Evolutionary conservation across 2,329 filamentous ascomycete genomes (phyloP).

Genomic region (Harringtonia aguacate): DNA sequence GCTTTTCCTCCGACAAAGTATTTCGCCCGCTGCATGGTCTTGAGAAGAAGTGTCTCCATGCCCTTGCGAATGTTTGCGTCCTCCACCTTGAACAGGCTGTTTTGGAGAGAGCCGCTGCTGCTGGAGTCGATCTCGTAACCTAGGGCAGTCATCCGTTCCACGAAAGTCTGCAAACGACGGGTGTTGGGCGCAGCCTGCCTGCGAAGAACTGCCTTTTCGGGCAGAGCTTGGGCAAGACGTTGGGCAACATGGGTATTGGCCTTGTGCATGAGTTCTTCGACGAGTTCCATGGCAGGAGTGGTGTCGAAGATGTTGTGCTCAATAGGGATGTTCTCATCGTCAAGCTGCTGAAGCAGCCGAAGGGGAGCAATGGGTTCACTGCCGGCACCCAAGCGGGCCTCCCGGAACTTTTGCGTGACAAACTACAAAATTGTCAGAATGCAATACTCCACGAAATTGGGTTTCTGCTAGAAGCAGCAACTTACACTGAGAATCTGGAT

Average conservation of each 20-base stretch:
- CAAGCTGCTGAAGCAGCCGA: slow-evolving; percentile 82
- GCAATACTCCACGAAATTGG: not conserved
- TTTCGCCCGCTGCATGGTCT: slow-evolving; percentile 93
- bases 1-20: slow-evolving; percentile 83
- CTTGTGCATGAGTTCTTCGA: slow-evolving; percentile 92
- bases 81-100: slow-evolving; percentile 87
- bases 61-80: slow-evolving; percentile 87
- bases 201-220: slow-evolving; percentile 86
- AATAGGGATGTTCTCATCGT: slow-evolving; percentile 96
- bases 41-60: slow-evolving; percentile 92
- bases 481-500: slow-evolving; percentile 68
- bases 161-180: slow-evolving; percentile 80
- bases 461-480: slow-evolving; percentile 9
- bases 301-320: slow-evolving; percentile 95
- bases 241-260: slow-evolving; percentile 83
- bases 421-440: slow-evolving; percentile 30
- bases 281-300: slow-evolving; percentile 77
- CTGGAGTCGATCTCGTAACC: slow-evolving; percentile 83
- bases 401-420: slow-evolving; percentile 82
- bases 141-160: slow-evolving; percentile 83
- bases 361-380: slow-evolving; percentile 73
- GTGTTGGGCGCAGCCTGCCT: slow-evolving; percentile 78
- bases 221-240: slow-evolving; percentile 66
- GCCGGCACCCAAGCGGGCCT: slow-evolving; percentile 72
- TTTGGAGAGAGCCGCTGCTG: slow-evolving; percentile 85